Base-by-base conservation (phyloP, 1,284 basidiomycete species). In the Uromyces viciae-fabae region DNA sequence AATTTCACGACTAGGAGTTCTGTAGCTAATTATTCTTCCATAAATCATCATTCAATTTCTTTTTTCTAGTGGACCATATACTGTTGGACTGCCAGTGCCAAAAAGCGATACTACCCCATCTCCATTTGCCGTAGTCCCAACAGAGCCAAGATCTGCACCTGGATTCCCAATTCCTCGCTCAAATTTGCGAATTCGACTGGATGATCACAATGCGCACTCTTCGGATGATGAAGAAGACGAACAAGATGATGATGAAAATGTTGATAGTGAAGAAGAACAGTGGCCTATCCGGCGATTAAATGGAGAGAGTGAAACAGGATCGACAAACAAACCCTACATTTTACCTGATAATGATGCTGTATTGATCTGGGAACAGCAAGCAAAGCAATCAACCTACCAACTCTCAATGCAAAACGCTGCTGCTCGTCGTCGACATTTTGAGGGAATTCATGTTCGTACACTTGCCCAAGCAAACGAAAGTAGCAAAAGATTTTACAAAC, bases 191-290 rank as follows among this genome's bases (percentile, higher is more conserved):
- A 54, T 68, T 56, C 43, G 64, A 38, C 42, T 78, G 40, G 64
- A 78, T 68, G 25, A 78, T 33, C 49, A 49, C 8, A 36, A 31
- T n/a, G 33, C 3, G 54, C 56, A 33, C 28, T 68, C 64, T 40
- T 78, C 75, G 1, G 75, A 68, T 14, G 74, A 62, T 25, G 58
- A 43, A 31, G 75, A 76, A 33, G 75, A 76, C n/a, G 31, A 22
- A 33, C 43, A 76, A 8, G 52, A 38, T 31, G 74, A 64, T 3
- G 36, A 56, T 54, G 74, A 64, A 11, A 14, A 68, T 54, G 1
- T 17, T 19, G 75, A 78, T 69, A 78, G 75, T 25, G 75, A 78
- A 78, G 75, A 78, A 58, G 75, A 78, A 38, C 46, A 69, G 25
- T 78, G 75, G 75, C 75, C 75, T 9, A 78, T 78, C 49, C 36